Evolutionary conservation across 768 basidiomycete genomes (phyloP).

Genomic region (Pleurotus platypus): DNA sequence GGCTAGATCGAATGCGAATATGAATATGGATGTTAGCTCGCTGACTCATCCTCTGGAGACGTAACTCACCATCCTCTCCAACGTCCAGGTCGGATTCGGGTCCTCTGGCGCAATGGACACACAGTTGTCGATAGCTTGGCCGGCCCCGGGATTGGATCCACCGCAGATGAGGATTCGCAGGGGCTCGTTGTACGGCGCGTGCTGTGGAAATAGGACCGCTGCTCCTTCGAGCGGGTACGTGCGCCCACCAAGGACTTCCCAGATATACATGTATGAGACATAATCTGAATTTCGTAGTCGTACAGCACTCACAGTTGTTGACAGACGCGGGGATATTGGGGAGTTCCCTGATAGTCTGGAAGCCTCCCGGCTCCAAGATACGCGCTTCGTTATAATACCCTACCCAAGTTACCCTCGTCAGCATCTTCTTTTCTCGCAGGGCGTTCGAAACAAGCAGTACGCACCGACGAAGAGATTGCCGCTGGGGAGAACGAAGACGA

Average conservation of each 20-base stretch:
- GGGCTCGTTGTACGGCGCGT: slow-evolving; percentile 71
- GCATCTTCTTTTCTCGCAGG: too few relatives aligned
- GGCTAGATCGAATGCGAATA: slow-evolving; percentile 36
- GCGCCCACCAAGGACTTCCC: slow-evolving; percentile 63
- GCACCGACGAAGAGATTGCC: slow-evolving; percentile 67
- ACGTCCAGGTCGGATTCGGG: slow-evolving; percentile 55
- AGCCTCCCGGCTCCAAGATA: slow-evolving; percentile 63
- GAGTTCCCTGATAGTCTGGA: slow-evolving; percentile 52
- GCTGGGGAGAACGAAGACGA: slow-evolving; percentile 68
- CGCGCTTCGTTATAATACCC: slow-evolving; percentile 83
- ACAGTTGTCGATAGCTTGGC: slow-evolving; percentile 62
- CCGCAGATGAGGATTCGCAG: slow-evolving; percentile 72
- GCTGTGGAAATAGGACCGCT: slow-evolving; percentile 64
- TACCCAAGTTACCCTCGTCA: slow-evolving; percentile 17
- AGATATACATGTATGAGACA: too few relatives aligned
- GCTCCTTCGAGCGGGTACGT: slow-evolving; percentile 78
- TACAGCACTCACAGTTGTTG: slow-evolving; percentile 44
- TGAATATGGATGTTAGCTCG: not conserved
- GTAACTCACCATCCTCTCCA: slow-evolving; percentile 73
- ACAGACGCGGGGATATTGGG: slow-evolving; percentile 79
- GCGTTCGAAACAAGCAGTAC: slow-evolving; percentile 14
- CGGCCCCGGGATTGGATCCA: slow-evolving; percentile 62
- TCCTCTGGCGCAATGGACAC: slow-evolving; percentile 66
- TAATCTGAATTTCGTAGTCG: not conserved
- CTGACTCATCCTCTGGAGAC: too few relatives aligned